A percentile compares a stretch with the other conserved stretches of the same genome.
phyloP scores from a whole-genome alignment of 768 basidiomycete species.

The Mycena galopus region DNA sequence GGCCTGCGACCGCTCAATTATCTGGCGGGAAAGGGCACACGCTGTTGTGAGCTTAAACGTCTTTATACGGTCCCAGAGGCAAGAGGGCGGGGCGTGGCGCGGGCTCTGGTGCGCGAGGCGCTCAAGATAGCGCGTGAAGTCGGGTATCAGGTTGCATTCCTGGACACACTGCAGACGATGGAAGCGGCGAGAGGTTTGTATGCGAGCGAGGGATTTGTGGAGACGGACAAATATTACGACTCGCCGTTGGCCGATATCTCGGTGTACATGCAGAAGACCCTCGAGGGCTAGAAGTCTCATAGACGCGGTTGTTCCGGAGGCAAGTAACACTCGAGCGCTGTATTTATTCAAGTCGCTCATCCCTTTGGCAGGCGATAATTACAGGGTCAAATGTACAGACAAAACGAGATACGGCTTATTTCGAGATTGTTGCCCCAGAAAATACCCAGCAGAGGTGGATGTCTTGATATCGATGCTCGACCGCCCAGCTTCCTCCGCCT shows the following conservation, averaged over 20 bases:
- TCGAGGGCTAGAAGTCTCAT: no score
- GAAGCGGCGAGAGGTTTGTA: background rate
- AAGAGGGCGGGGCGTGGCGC: background rate
- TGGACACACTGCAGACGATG: constrained; percentile 4
- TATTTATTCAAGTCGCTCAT: no score
- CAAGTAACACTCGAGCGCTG: no score
- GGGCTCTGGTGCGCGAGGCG: background rate
- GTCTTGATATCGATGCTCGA: no score
- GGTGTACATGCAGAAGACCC: constrained; percentile 2
- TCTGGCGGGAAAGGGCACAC: background rate
- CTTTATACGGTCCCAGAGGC: background rate
- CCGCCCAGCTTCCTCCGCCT: no score
- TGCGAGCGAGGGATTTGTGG: constrained; percentile 4
- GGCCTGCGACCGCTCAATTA: background rate
- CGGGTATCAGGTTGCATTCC: background rate
- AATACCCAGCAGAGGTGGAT: no score
- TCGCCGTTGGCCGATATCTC: background rate
- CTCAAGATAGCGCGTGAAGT: background rate
- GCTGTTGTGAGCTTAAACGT: background rate
- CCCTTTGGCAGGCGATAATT: no score
- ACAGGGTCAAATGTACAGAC: no score
- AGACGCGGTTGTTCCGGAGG: no score
- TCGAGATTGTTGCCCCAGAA: no score
- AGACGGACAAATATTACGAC: background rate
- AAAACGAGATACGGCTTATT: no score